These are phyloP conservation scores for Proliferodiscus dingleyae DNA, from an alignment of 2,329 filamentous ascomycete species.

Conservation along the genomic window DNA sequence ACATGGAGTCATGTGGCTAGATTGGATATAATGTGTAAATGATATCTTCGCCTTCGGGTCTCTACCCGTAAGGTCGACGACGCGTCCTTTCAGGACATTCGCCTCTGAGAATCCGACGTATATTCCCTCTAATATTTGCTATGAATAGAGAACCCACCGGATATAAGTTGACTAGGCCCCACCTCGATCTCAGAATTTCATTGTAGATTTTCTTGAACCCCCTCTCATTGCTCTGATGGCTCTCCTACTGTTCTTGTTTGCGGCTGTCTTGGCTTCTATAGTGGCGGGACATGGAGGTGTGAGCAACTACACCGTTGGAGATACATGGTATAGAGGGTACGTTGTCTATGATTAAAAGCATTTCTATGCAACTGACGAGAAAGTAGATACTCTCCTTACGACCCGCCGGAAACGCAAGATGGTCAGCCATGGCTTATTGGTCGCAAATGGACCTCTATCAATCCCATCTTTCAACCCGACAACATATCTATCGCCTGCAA, in stretches of 20 bases:
- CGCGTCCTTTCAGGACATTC: no score
- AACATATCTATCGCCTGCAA: conserved; percentile 13
- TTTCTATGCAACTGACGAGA: background rate
- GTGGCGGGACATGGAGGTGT: conserved; percentile 15
- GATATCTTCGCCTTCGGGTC: no score
- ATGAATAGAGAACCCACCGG: background rate
- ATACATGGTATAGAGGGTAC: conserved; percentile 15
- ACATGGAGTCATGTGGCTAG: conserved; percentile 1
- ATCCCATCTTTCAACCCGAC: conserved; percentile 13
- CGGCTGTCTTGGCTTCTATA: background rate
- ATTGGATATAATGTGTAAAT: no score
- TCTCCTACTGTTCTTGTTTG: conserved; percentile 1
- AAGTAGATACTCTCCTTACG: conserved; percentile 11
- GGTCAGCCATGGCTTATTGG: conserved; percentile 14
- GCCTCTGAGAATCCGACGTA: no score
- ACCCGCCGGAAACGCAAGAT: conserved; percentile 7
- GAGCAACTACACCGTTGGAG: conserved; percentile 15
- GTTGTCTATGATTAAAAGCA: background rate
- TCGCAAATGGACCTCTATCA: conserved; percentile 14
- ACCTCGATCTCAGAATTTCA: background rate
- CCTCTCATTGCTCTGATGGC: background rate
- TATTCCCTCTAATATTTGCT: no score
- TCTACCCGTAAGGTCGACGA: no score
- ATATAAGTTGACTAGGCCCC: conserved; percentile 1
- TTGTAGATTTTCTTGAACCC: background rate